phyloP scores from a whole-genome alignment of 345 rosid species.

The Psidium guajava region DNA sequence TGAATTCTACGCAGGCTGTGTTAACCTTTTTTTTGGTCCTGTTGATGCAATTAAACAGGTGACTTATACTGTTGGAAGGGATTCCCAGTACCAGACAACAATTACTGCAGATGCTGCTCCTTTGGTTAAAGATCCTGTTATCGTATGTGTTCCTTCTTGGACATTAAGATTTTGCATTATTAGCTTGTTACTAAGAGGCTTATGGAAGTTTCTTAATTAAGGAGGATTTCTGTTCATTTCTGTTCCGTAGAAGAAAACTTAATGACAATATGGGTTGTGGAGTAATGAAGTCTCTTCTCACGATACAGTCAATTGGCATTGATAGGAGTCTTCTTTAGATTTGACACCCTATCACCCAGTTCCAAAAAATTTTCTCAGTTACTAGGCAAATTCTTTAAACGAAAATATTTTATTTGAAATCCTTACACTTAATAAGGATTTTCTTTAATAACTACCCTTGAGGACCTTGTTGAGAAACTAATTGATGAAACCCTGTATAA shows the following conservation, averaged over 20 bases:
- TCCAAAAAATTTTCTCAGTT: not conserved
- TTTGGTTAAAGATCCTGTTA: constrained; percentile 56
- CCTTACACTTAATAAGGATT: not conserved
- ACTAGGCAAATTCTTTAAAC: not conserved
- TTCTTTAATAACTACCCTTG: not conserved
- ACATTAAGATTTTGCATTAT: not conserved
- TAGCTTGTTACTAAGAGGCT: not conserved
- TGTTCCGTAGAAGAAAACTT: not conserved
- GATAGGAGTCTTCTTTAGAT: not conserved
- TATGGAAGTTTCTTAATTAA: not conserved
- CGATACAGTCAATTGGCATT: not conserved
- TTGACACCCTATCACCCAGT: not conserved
- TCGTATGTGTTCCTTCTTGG: constrained; percentile 32
- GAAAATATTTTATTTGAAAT: not conserved
- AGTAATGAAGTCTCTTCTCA: not conserved
- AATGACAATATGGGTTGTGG: not conserved
- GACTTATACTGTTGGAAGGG: constrained; percentile 78
- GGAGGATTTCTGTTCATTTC: not conserved
- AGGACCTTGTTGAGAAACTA: not conserved
- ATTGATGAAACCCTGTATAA: not conserved
- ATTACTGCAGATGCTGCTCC: constrained; percentile 56
- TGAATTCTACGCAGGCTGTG: not conserved
- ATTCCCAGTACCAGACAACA: constrained; percentile 47
- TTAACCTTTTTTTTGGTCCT: not conserved
- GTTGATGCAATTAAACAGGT: constrained; percentile 35